Evolutionary conservation across 169 alveolate species (phyloP).

Genomic region (Eimeria mitis): DNA sequence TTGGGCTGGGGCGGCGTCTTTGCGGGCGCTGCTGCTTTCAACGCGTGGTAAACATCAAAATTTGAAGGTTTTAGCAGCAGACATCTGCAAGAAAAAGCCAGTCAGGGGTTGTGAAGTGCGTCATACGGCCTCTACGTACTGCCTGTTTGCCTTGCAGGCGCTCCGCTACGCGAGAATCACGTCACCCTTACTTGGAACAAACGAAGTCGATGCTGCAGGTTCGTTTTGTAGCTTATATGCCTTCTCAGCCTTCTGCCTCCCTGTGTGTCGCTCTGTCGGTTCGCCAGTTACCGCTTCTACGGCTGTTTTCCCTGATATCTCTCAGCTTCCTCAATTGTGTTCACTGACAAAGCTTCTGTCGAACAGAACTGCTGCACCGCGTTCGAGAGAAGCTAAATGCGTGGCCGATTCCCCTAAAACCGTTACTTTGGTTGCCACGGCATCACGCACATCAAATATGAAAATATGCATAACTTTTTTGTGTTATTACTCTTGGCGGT

Average conservation of each 20-base stretch:
- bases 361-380: background rate
- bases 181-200: conserved; percentile 46
- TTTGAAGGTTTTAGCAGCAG: background rate
- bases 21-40: conserved; percentile 27
- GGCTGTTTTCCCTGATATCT: background rate
- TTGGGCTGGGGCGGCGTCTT: conserved; percentile 61
- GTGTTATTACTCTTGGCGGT: background rate
- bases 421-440: background rate
- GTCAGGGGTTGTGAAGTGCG: background rate
- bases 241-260: background rate
- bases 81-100: background rate
- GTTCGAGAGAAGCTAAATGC: background rate
- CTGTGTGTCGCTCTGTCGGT: background rate
- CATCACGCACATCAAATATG: background rate
- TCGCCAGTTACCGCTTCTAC: background rate
- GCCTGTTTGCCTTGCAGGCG: conserved; percentile 26
- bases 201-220: conserved; percentile 39
- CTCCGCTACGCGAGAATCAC: conserved; percentile 23
- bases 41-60: conserved; percentile 14
- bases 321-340: background rate
- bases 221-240: background rate
- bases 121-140: no score
- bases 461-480: background rate
- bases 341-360: background rate
- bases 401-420: background rate